Evolutionary conservation across 495 filamentous ascomycete species (phyloP), one percentile per base, ranked within the genome.

Genomic region (Daldinia concentrica): DNA sequence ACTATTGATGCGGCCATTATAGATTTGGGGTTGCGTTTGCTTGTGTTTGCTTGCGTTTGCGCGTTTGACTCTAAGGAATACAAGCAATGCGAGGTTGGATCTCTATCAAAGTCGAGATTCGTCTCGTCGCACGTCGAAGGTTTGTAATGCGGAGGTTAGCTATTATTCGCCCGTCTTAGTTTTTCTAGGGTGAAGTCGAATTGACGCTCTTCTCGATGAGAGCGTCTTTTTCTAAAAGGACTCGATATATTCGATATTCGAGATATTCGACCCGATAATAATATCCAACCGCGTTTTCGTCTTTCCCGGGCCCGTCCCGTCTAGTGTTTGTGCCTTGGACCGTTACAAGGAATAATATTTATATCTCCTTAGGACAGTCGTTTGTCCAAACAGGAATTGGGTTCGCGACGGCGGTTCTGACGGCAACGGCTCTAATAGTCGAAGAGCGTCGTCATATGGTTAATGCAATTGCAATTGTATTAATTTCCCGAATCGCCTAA

Each of bases 1-100:
- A 75, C 73, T 32, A 79, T 76, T 45, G 83, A 83, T 22, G 80
- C 80, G 66, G 82, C 83, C 74, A 81, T 80, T 62, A 56, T 37
- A 14, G 12, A 30, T 34, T 57, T 36, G 12, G 12, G 24, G n/a
- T 52, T 52, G 19, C 8, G 52, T 37, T 26, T 7, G 43, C 62
- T 54, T 43, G 12, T 7, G 43, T 58, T 54, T 43, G 12, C 6
- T 64, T 45, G 32, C 52, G 54, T 12, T 17, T 22, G 32, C 32
- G 50, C 41, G 51, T 26, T 19, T 34, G 14, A 22, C 11, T 37
- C 11, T 41, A 41, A 22, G 17, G 8, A 51, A 48, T 8, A 4
- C 17, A 17, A 29, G 9, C 15, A 43, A 58, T 26, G 41, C 5
- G 30, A 36, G 32, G 11, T 4, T 36, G 32, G 32, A 36, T 2